phyloP scores from a whole-genome alignment of 1,139 yeast species.

The Hansenula sp. region DNA sequence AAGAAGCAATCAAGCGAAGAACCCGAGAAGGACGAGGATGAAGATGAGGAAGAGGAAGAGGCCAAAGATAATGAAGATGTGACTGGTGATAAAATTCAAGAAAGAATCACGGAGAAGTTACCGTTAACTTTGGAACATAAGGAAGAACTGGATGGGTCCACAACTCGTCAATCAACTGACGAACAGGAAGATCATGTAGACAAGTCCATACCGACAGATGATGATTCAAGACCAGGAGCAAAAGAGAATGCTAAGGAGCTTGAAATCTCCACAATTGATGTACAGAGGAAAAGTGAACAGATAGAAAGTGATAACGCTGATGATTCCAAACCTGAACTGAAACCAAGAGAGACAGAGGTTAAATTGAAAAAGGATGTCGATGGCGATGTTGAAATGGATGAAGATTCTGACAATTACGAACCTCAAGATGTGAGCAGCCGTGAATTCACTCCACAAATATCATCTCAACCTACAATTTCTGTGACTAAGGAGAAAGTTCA shows the following conservation, averaged over 20 bases:
- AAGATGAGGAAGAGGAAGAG: neutral
- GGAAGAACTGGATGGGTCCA: conserved; percentile 11
- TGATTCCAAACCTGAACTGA: no score
- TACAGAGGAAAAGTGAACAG: no score
- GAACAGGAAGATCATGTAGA: neutral
- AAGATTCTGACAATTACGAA: conserved; percentile 19
- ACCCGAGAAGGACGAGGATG: neutral
- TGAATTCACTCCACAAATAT: conserved; percentile 7
- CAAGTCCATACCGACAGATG: neutral
- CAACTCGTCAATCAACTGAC: neutral
- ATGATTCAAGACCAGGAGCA: neutral
- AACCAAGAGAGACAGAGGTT: no score
- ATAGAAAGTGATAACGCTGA: conserved; percentile 2
- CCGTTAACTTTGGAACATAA: conserved; percentile 17
- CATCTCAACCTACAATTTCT: neutral
- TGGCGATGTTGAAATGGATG: conserved; percentile 3
- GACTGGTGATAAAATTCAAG: neutral
- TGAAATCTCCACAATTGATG: no score
- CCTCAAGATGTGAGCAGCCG: conserved; percentile 17
- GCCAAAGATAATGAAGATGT: neutral
- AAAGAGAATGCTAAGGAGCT: neutral
- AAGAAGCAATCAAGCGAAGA: neutral
- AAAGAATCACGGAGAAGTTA: conserved; percentile 9
- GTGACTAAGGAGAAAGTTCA: neutral
- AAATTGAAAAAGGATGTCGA: neutral